phyloP scores from a whole-genome alignment of 148 eudicot species.

The Polygonum aviculare region DNA sequence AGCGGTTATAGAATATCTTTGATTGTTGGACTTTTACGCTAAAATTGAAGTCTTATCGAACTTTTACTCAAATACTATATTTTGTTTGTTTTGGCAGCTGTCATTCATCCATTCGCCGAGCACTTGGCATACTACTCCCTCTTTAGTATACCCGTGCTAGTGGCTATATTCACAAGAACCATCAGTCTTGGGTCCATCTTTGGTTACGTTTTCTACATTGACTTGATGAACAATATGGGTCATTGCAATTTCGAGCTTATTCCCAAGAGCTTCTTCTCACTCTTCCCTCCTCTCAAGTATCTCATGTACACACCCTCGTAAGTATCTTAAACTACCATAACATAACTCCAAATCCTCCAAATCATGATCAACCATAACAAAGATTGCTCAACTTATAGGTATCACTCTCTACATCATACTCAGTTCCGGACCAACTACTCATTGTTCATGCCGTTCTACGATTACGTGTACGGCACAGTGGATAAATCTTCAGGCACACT shows the following conservation, averaged over 20 bases:
- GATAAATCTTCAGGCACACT: constrained; percentile 25
- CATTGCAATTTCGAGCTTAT: constrained; percentile 39
- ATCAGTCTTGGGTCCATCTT: constrained; percentile 9
- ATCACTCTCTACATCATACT: constrained; percentile 29
- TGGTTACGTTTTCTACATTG: constrained; percentile 29
- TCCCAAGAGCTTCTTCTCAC: constrained; percentile 20
- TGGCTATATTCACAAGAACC: constrained; percentile 15
- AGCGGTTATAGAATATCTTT: too few species aligned
- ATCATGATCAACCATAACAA: not conserved
- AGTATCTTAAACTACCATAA: not conserved
- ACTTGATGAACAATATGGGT: constrained; percentile 38
- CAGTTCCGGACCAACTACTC: constrained; percentile 8
- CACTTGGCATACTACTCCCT: constrained; percentile 17
- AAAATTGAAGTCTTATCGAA: too few species aligned
- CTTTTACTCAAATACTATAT: too few species aligned
- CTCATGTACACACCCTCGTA: constrained; percentile 1
- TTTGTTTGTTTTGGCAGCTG: not conserved
- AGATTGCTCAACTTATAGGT: not conserved
- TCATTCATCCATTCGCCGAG: constrained; percentile 7
- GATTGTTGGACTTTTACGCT: not conserved
- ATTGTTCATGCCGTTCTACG: constrained; percentile 41
- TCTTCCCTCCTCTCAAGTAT: constrained; percentile 29
- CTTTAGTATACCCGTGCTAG: constrained; percentile 20
- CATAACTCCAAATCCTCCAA: not conserved
- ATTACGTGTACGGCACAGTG: constrained; percentile 36